phyloP scores from a whole-genome alignment of 176 grass and related monocot genomes.

The Musa troglodytarum region DNA sequence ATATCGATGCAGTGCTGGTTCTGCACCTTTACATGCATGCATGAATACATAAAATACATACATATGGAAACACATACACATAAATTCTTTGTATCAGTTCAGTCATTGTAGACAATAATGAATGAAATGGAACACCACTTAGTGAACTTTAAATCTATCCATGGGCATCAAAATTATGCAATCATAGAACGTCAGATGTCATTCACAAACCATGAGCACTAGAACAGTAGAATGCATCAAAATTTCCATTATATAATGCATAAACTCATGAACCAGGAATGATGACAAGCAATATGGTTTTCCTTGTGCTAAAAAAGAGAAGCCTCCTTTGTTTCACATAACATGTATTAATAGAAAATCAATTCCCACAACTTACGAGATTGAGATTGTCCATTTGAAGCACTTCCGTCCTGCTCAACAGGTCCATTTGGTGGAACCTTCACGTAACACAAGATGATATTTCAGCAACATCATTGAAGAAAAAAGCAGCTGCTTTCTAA shows the following conservation, averaged over 20 bases:
- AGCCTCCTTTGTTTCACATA: neutral
- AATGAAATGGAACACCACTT: neutral
- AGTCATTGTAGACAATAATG: neutral
- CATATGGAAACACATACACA: neutral
- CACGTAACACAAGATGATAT: slow-evolving; percentile 19
- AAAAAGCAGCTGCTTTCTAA: neutral
- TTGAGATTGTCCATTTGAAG: slow-evolving; percentile 43
- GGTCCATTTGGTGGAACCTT: slow-evolving; percentile 72
- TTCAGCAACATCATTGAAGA: slow-evolving; percentile 12
- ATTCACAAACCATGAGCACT: slow-evolving; percentile 5
- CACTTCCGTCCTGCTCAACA: slow-evolving; percentile 42
- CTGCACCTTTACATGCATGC: neutral
- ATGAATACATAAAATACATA: neutral
- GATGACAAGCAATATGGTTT: neutral
- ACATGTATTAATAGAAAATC: neutral
- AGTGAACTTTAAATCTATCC: neutral
- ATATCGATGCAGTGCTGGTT: neutral
- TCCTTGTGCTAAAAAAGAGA: neutral
- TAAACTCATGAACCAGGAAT: neutral
- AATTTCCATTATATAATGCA: neutral
- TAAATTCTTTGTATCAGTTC: neutral
- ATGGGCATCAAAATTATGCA: neutral
- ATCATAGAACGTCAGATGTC: neutral
- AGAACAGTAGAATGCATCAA: neutral
- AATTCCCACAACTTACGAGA: slow-evolving; percentile 35